These are phyloP conservation scores for Amaranthus hypochondriacus DNA, from an alignment of 148 eudicot species.

Conservation along the genomic window DNA sequence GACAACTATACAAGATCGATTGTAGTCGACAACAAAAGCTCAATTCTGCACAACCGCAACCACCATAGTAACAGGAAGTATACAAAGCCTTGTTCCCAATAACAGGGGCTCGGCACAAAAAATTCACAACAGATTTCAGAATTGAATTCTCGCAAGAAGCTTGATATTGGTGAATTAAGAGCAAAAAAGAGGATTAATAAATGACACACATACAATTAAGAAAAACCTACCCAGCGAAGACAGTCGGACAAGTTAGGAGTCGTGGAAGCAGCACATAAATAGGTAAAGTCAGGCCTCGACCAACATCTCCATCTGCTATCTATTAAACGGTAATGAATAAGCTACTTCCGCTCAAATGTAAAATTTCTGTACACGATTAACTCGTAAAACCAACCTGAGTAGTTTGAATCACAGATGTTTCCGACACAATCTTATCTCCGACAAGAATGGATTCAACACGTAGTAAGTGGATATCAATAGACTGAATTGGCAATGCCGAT, in stretches of 20 bases:
- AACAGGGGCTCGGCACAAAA: too few relatives aligned
- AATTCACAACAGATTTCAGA: too few relatives aligned
- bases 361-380: not conserved
- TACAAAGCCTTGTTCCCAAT: too few relatives aligned
- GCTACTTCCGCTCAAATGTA: not conserved
- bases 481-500: slow-evolving; percentile 58
- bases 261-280: slow-evolving; percentile 72
- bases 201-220: not conserved
- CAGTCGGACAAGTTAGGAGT: slow-evolving; percentile 65
- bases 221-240: slow-evolving; percentile 64
- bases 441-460: slow-evolving; percentile 72
- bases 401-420: slow-evolving; percentile 60
- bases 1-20: not conserved
- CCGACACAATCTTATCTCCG: slow-evolving; percentile 60
- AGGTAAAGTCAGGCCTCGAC: slow-evolving; percentile 52
- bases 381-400: slow-evolving; percentile 41
- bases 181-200: not conserved
- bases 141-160: not conserved
- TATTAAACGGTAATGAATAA: slow-evolving; percentile 17
- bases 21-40: too few relatives aligned
- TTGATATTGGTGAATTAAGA: not conserved
- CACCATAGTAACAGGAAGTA: too few relatives aligned
- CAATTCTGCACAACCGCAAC: too few relatives aligned
- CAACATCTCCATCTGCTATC: slow-evolving; percentile 88
- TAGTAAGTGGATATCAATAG: slow-evolving; percentile 70